Base-by-base conservation (phyloP, 352 stramenopile species). In the Pythium aquatile region DNA sequence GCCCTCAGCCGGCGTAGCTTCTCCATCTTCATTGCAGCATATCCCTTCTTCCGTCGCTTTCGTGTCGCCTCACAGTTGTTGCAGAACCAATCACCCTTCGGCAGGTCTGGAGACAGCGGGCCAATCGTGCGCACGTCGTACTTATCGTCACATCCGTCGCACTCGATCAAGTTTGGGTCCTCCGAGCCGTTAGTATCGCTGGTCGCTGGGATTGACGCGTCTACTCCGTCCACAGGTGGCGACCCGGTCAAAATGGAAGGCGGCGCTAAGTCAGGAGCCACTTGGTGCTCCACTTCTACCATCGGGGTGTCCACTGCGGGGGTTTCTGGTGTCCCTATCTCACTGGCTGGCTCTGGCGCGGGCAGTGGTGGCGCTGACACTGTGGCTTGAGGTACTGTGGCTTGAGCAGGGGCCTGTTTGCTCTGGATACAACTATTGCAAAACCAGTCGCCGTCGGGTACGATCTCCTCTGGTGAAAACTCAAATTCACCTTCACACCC, bases 401-500 rank as follows among this genome's bases (percentile, higher is more conserved):
- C 20, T 24, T 24, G 20, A 24, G 20, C 20, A 24, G 47, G 24
- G 2, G 24, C 14, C 51, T 56, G 2, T 40, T 51, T 0, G 24
- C 13, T 13, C 47, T 46, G 33, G 28, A 65, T 55, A 29, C 63
- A 74, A 2, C 20, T 16, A 10, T 17, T 39, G 29, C 78, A 84
- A 48, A 78, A 82, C 78, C 79, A 86, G 16, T 86, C 77, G 20
- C 74, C 79, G 37, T 77, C 77, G 10, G 81, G 78, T 33, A 85
- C 65, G 24, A 65, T 61, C 1, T 51, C 57, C 1, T 88, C 47
- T 5, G 79, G 79, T 37, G 81, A 81, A 40, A 86, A 74, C 24
- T 89, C 76, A 40, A 78, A 85, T 52, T 93, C 79, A 26, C 68
- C 63, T 14, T 91, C 74, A 49, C 85, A 94, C n/a, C 81, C 81